These are phyloP conservation scores for Saxophila tyrrhenica DNA, from an alignment of 495 filamentous ascomycete genomes.

Conservation along the genomic window DNA sequence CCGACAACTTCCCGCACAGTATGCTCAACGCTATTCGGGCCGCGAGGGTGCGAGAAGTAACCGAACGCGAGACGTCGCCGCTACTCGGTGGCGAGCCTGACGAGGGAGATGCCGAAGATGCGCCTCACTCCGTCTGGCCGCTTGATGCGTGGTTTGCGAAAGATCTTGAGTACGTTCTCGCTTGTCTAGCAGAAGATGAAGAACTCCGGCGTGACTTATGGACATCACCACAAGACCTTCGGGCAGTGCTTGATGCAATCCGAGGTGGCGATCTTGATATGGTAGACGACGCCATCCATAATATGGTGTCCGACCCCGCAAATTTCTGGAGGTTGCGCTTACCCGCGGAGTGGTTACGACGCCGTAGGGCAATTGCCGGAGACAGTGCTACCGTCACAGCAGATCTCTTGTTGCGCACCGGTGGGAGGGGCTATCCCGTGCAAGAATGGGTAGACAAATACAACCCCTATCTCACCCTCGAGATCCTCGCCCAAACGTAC, in stretches of 20 bases:
- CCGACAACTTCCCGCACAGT: conserved; percentile 5
- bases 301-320: background rate
- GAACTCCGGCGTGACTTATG: background rate
- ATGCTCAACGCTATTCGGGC: conserved; percentile 8
- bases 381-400: background rate
- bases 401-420: background rate
- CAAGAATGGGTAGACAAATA: background rate
- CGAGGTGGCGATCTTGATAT: too few relatives aligned
- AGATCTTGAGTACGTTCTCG: background rate
- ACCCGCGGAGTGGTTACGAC: background rate
- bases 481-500: conserved; percentile 14
- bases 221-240: background rate
- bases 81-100: too few relatives aligned
- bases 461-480: background rate
- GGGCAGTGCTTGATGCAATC: too few relatives aligned
- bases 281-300: background rate
- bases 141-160: too few relatives aligned
- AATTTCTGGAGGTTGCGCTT: background rate
- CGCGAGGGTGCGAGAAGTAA: background rate
- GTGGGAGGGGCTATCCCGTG: background rate
- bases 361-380: background rate
- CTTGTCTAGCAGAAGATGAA: background rate
- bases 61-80: background rate
- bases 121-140: too few relatives aligned
- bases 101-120: too few relatives aligned